phyloP scores from a whole-genome alignment of 208 protist species.

The Crithidia thermophila region DNA sequence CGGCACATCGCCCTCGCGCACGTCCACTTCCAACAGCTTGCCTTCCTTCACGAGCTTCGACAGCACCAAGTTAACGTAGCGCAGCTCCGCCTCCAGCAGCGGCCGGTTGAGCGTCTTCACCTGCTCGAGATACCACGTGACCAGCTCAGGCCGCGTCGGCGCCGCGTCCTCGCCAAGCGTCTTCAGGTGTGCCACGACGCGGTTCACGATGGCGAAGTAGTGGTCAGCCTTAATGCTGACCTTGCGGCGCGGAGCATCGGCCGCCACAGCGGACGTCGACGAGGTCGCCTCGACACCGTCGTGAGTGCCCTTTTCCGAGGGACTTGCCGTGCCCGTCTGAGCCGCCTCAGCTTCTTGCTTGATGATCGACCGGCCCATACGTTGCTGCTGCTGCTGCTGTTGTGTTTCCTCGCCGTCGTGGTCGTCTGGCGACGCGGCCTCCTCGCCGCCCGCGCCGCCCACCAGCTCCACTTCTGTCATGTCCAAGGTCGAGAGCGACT shows the following conservation, averaged over 20 bases:
- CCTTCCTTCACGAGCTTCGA: slow-evolving; percentile 81
- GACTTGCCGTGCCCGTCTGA: not conserved
- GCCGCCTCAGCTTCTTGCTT: slow-evolving; percentile 40
- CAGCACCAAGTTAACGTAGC: slow-evolving; percentile 80
- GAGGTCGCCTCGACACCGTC: slow-evolving; percentile 1
- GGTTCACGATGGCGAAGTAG: slow-evolving; percentile 90
- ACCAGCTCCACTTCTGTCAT: slow-evolving; percentile 90
- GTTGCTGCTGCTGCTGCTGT: not conserved
- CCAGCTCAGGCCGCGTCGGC: slow-evolving; percentile 76
- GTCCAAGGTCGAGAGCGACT: slow-evolving; percentile 89
- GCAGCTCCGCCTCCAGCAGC: slow-evolving; percentile 83
- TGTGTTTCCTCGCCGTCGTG: not conserved
- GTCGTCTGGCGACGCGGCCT: no score
- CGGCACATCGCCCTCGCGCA: slow-evolving; percentile 59
- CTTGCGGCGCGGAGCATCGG: slow-evolving; percentile 31
- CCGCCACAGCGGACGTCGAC: slow-evolving; percentile 9
- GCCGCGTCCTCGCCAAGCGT: slow-evolving; percentile 68
- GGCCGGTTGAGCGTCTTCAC: slow-evolving; percentile 74
- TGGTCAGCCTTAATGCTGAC: slow-evolving; percentile 85
- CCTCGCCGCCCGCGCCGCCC: slow-evolving; percentile 35
- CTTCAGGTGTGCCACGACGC: slow-evolving; percentile 66
- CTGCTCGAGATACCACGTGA: slow-evolving; percentile 90
- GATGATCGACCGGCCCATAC: no score
- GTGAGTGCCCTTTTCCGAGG: slow-evolving; percentile 2
- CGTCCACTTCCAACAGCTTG: slow-evolving; percentile 84